Percentiles rank a stretch among this genome's conserved stretches.
These are phyloP conservation scores for Exophiala sp. DNA, from an alignment of 2,329 filamentous ascomycete species.

Conservation along the genomic window DNA sequence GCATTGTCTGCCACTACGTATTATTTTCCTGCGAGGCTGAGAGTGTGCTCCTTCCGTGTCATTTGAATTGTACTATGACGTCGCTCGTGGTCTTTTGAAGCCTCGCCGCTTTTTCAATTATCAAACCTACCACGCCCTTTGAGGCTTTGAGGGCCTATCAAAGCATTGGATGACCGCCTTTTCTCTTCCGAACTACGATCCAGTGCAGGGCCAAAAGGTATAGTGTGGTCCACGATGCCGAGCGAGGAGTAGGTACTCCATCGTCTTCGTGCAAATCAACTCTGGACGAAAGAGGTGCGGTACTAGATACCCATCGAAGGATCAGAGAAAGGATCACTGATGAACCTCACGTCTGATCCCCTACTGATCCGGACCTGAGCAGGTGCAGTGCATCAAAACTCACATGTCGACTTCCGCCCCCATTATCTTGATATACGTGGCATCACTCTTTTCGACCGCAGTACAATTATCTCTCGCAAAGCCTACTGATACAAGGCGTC, in stretches of 20 bases:
- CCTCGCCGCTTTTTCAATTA: no score
- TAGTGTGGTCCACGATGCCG: background rate
- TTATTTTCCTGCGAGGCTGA: no score
- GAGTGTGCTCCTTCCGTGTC: no score
- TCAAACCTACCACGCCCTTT: no score
- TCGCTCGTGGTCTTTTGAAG: no score
- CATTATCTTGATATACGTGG: background rate
- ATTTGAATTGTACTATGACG: no score
- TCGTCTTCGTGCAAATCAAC: no score
- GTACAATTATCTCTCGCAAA: no score
- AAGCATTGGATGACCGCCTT: background rate
- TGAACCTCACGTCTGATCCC: background rate
- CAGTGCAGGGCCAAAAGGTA: background rate
- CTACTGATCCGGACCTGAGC: background rate
- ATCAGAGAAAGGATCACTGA: background rate
- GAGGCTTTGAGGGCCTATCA: no score
- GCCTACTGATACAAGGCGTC: background rate
- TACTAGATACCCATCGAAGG: no score
- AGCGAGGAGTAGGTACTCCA: background rate
- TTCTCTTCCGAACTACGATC: no score
- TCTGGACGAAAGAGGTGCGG: background rate
- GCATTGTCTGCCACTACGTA: no score
- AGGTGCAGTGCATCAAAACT: background rate
- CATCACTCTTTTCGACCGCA: background rate
- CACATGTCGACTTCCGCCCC: background rate